Base-by-base conservation (phyloP, 768 basidiomycete species). In the Phylloporus arenicola region DNA sequence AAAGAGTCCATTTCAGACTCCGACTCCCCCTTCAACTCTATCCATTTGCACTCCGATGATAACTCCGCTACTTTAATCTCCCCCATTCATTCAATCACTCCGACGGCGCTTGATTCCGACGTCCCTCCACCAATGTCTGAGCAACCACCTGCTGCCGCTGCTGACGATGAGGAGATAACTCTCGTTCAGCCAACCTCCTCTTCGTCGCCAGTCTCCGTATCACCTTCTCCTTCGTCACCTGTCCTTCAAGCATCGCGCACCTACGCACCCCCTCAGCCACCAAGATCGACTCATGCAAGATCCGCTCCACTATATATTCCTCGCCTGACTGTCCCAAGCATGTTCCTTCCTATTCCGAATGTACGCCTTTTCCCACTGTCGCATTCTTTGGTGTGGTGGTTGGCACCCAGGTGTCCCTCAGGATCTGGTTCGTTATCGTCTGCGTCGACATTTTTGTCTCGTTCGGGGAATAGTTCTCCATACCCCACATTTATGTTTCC, bases 261-360 rank as follows among this genome's bases (percentile, higher is more conserved):
- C 72, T 76, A 33, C 74, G 64, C 72, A 0, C 83, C 79, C 2
- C 78, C 81, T 10, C 55, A 30, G 6, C 39, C 48, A 3, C 19
- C 34, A 12, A 44, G 47, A 40, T 44, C 57, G 6, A 27, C 37
- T 4, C 1, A 46, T 6, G 42, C 42, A 43, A 59, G 53, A 16
- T 51, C 58, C 19, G 48, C 61, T 12, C 63, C 64, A 42, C 60
- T 87, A 19, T 83, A 81, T 64, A 71, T 88, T 24, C 86, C 88
- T 2, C 81, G 80, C 33, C 78, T 91, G 33, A 74, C 83, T 31
- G 67, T 80, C 25, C 83, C 88, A 30, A 84, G 82, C 30, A 85
- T 91, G 84, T 92, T 92, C 64, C 70, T 91, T 42, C 89, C 89
- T n/a, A 86, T 91, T 38, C 89, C 90, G 45, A 89, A 89, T 73